phyloP scores from a whole-genome alignment of 257 asterid genomes.

The Nicotiana benthamiana region DNA sequence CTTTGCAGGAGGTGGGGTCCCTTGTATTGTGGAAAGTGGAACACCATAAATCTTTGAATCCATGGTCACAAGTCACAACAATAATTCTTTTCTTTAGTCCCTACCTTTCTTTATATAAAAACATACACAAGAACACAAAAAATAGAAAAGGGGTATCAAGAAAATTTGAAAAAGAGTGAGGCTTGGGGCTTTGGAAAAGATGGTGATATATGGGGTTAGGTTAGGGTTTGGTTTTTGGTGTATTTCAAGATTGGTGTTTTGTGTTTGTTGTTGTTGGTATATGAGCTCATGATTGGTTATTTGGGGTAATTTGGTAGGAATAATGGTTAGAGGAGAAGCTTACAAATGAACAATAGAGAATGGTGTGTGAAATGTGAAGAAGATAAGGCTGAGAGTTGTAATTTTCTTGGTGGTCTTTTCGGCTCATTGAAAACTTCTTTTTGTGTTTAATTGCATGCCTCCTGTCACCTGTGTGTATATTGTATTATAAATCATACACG shows the following conservation, averaged over 20 bases:
- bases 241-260: constrained; percentile 16
- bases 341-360: not conserved
- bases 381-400: not conserved
- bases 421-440: not conserved
- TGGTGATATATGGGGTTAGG: not conserved
- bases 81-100: not conserved
- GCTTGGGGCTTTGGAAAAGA: constrained; percentile 13
- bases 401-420: not conserved
- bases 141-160: not conserved
- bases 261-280: constrained; percentile 4
- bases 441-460: not conserved
- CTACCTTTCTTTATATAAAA: not conserved
- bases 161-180: not conserved
- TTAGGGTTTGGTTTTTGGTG: constrained; percentile 28
- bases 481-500: not conserved
- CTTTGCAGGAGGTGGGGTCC: constrained; percentile 32
- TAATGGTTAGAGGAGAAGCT: not conserved
- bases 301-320: not conserved
- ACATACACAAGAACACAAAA: not conserved
- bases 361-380: not conserved
- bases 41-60: constrained; percentile 44
- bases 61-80: constrained; percentile 18
- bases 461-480: not conserved
- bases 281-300: not conserved
- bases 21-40: constrained; percentile 45